Evolutionary conservation across 2,329 filamentous ascomycete species (phyloP), one percentile per base, ranked within the genome.

Genomic region (Aspergillus costaricaensis): DNA sequence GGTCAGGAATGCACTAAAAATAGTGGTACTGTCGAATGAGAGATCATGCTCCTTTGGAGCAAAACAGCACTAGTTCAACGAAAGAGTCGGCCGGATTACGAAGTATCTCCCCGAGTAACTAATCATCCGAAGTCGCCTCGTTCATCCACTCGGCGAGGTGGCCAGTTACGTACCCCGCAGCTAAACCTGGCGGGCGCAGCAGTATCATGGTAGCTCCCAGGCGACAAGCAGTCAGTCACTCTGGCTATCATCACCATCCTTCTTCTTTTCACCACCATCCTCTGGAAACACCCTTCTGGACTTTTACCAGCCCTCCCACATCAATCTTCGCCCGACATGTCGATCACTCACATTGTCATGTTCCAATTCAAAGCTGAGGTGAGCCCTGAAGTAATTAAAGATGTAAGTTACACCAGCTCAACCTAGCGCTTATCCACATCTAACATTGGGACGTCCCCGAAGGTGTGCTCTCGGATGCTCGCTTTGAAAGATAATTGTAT

Each of bases 341-440:
- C 85, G 0, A 81, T 91, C 66, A 79, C 85, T n/a, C 89, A 91
- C 71, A 82, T 91, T 54, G 88, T 91, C 3, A 78, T 90, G 25
- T 88, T 91, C 68, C 81, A 86, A 62, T 89, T 89, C 79, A 87
- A 88, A 69, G 72, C 83, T 0, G 76, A 77, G 0, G 72, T 80
- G 1, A 77, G 78, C 1, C 66, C 79, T 0, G 80, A 82, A 15
- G 78, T 83, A 32, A 77, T 89, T 7, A 77, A 84, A 65, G 81
- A 85, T 67, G 88, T 89, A 75, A 49, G 81, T 75, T 17, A 38
- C 23, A n/a, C 36, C 30, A 43, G 8, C 36, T 15, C 7, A 19
- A n/a, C 19, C 7, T 3, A 15, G 4, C 36, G 32, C 1, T 17
- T 61, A 21, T 62, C 6, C 27, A 14, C 38, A 2, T 39, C 14